phyloP scores from a whole-genome alignment of 345 rosid species.

The Camelina hispida region DNA sequence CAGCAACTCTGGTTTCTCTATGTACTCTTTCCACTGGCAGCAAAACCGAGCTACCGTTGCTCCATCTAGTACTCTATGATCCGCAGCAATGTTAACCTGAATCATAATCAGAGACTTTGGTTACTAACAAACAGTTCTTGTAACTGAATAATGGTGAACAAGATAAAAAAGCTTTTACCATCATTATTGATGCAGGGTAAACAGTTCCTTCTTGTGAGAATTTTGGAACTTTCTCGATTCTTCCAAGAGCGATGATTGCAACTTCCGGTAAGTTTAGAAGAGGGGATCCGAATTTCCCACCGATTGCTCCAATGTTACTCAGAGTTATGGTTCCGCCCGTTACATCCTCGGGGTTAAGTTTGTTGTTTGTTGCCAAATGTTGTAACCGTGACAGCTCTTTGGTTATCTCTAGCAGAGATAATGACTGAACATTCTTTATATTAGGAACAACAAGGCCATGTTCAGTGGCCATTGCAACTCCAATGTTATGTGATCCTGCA shows the following conservation, averaged over 20 bases:
- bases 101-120: constrained; percentile 14
- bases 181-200: constrained; percentile 74
- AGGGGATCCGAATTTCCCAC: constrained; percentile 92
- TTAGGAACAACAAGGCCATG: constrained; percentile 88
- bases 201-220: constrained; percentile 66
- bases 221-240: constrained; percentile 80
- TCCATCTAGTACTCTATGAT: constrained; percentile 93
- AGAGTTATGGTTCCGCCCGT: constrained; percentile 89
- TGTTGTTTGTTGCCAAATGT: constrained; percentile 65
- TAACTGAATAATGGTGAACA: not conserved
- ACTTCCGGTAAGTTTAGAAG: constrained; percentile 92
- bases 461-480: constrained; percentile 96
- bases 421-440: constrained; percentile 86
- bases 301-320: constrained; percentile 92
- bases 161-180: constrained; percentile 48
- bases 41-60: constrained; percentile 92
- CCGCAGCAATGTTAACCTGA: constrained; percentile 89
- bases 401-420: constrained; percentile 83
- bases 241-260: constrained; percentile 83
- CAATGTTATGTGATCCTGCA: constrained; percentile 88
- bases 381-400: constrained; percentile 81
- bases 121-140: not conserved
- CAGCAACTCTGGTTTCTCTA: constrained; percentile 86
- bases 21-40: constrained; percentile 79
- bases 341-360: constrained; percentile 74